Base-by-base conservation (phyloP, 148 eudicot genomes). In the Amaranthus hypochondriacus region DNA sequence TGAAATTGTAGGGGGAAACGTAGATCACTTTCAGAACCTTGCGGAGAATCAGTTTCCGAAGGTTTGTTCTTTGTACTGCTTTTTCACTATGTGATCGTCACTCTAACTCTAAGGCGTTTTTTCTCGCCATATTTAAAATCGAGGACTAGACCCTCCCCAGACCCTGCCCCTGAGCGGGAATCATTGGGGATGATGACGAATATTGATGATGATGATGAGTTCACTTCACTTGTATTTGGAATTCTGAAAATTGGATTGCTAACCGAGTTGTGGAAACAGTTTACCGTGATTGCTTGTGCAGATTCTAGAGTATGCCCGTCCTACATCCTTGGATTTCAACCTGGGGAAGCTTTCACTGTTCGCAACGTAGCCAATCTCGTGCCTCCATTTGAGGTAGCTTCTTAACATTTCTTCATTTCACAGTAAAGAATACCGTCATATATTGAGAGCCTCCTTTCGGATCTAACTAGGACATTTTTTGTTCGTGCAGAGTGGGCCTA, bases 241-340 rank as follows among this genome's bases (percentile, higher is more conserved):
- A 44, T 70, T 67, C 70, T 69, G 73, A 55, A 69, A 59, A 65
- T 56, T 43, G 71, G 58, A 71, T 50, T 69, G 48, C 71, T 70
- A 70, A 79, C 87, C 86, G 79, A 87, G 61, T 78, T 81, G 77
- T 51, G 53, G 73, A 72, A 68, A 80, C 92, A 92, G 99, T 92
- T 96, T 78, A 78, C 87, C 83, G 92, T 96, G 77, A 85, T 96
- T 82, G 92, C 99, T 80, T 96, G 99, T 83, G 99, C 90, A 81
- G 98, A 95, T 82, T 95, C 98, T 61, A 83, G 98, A 74, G 97
- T 95, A 50, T 95, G 98, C 75, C 98, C 98, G 48, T 88, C 98
- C 62, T 79, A 73, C 78, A 87, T 95, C 78, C 78, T 92, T 9
- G 97, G 99, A 59, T 86, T 96, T 74, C 84, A 92, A 84, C 92